These are phyloP conservation scores for Micractinium sp. DNA, from an alignment of 139 green algal genomes.

Conservation along the genomic window DNA sequence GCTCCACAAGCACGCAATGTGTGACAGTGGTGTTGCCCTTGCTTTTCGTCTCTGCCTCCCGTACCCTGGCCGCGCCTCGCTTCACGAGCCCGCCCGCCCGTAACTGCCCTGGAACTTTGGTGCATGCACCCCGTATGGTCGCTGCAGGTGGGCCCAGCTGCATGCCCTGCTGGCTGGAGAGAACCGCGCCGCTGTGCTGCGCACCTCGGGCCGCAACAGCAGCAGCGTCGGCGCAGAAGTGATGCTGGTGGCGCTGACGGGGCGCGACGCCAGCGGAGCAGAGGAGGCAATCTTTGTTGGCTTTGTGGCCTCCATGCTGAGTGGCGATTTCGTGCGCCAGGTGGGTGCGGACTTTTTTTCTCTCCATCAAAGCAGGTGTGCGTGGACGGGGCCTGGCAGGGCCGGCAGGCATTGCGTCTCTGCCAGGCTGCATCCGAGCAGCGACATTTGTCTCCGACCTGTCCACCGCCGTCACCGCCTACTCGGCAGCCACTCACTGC, in stretches of 20 bases:
- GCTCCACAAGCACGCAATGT: no score
- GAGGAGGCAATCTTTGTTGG: constrained; percentile 34
- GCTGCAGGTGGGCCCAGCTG: constrained; percentile 15
- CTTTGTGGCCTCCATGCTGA: not conserved
- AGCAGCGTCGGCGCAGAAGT: not conserved
- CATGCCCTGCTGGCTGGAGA: not conserved
- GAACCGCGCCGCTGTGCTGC: constrained; percentile 16
- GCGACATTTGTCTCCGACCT: no score
- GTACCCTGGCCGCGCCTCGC: no score
- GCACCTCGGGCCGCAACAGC: not conserved
- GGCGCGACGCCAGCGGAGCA: not conserved
- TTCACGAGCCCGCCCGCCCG: no score
- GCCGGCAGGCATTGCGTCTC: not conserved
- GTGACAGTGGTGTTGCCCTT: no score
- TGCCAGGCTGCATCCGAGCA: not conserved
- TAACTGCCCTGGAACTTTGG: not conserved
- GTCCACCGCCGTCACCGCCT: no score
- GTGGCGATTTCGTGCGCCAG: constrained; percentile 31
- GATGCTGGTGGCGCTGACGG: constrained; percentile 21
- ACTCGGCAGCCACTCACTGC: not conserved
- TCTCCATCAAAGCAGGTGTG: not conserved
- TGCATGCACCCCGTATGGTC: not conserved
- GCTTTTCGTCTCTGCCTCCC: no score
- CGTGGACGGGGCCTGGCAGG: not conserved
- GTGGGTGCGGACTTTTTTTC: not conserved